A percentile compares a stretch with the other conserved stretches of the same genome.
Conservation (phyloP, 441 rosid species). For the Geranium incanum region DNA sequence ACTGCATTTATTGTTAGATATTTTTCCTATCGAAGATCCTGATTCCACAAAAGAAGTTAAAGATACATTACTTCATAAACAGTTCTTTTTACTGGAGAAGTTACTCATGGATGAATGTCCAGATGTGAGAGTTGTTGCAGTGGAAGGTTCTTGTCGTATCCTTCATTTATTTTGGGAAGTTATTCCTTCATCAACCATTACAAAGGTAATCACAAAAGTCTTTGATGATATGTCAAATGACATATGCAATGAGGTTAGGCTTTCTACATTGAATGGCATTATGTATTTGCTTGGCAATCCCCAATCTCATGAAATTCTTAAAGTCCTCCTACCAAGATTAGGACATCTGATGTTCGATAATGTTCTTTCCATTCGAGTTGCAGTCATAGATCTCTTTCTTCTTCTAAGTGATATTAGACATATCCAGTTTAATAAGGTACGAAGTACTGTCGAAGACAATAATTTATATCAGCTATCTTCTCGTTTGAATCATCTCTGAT, state of each 20-base stretch:
- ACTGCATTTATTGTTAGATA: constrained; percentile 71
- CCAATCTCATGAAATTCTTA: constrained; percentile 80
- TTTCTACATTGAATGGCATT: constrained; percentile 76
- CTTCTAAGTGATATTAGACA: constrained; percentile 51
- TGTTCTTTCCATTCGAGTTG: constrained; percentile 51
- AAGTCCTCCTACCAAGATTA: constrained; percentile 76
- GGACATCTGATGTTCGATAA: constrained; percentile 65
- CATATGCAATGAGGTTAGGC: constrained; percentile 70
- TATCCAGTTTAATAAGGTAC: constrained; percentile 88
- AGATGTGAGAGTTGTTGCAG: constrained; percentile 81
- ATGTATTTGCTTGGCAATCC: constrained; percentile 83
- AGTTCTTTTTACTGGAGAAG: constrained; percentile 78
- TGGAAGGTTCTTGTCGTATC: constrained; percentile 86
- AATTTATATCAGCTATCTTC: constrained; percentile 12
- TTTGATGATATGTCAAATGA: constrained; percentile 72
- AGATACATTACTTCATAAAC: constrained; percentile 68
- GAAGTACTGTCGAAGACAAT: constrained; percentile 13
- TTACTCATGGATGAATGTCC: constrained; percentile 79
- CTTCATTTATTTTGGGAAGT: constrained; percentile 92
- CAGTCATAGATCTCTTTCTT: constrained; percentile 75
- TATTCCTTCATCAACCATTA: constrained; percentile 71
- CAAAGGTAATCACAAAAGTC: constrained; percentile 57
- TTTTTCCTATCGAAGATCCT: constrained; percentile 93
- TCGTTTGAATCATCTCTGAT: neutral
- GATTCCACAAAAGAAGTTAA: constrained; percentile 79